phyloP scores from a whole-genome alignment of 352 stramenopile genomes.

The Elongisporangium anandrum region DNA sequence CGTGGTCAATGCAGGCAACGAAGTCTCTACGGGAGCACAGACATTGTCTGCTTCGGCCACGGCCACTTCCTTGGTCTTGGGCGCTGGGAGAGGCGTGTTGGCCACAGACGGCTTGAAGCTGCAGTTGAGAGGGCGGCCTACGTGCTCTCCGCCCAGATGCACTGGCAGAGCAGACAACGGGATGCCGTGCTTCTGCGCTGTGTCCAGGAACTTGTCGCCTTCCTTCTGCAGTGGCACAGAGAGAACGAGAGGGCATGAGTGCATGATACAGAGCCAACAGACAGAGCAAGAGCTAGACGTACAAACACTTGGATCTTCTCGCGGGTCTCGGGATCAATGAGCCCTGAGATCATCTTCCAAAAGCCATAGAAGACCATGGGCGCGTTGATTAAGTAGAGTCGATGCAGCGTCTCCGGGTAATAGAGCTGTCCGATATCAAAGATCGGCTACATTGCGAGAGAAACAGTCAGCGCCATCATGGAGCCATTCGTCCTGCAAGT shows the following conservation, averaged over 20 bases:
- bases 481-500: no score
- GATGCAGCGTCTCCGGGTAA: constrained; percentile 78
- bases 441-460: constrained; percentile 44
- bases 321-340: constrained; percentile 71
- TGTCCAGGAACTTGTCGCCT: constrained; percentile 46
- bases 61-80: neutral
- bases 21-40: neutral
- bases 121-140: constrained; percentile 54
- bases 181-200: constrained; percentile 57
- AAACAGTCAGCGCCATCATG: neutral
- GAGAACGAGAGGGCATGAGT: constrained; percentile 1
- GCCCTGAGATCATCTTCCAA: constrained; percentile 70
- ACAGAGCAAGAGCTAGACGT: no score
- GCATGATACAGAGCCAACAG: no score
- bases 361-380: constrained; percentile 80
- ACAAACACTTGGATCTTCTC: constrained; percentile 85
- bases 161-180: constrained; percentile 47
- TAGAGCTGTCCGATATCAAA: constrained; percentile 76
- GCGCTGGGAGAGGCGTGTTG: constrained; percentile 49
- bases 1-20: neutral
- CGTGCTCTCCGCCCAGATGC: constrained; percentile 56
- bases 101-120: constrained; percentile 58
- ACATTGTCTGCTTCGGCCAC: neutral
- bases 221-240: constrained; percentile 36
- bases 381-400: constrained; percentile 77